phyloP scores from a whole-genome alignment of 1,284 basidiomycete species.

The Ustilago hordei region DNA sequence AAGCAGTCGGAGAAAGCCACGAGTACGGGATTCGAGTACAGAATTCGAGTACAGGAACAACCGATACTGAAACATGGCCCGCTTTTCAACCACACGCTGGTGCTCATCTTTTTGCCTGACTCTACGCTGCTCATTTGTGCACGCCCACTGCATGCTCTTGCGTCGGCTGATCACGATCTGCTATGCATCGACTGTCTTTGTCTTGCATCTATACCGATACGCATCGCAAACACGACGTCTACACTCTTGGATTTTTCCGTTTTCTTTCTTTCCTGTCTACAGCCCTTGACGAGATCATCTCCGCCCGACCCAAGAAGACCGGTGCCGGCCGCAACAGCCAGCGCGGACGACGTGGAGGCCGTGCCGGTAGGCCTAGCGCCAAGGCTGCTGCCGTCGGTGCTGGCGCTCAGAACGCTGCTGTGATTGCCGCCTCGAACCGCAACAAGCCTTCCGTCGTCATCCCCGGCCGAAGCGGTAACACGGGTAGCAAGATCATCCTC shows the following conservation, averaged over 20 bases:
- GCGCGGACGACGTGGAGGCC: slow-evolving; percentile 42
- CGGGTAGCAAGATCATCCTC: slow-evolving; percentile 87
- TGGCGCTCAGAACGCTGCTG: slow-evolving; percentile 57
- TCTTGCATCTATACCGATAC: background rate
- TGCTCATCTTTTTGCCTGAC: slow-evolving; percentile 1
- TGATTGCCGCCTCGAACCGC: slow-evolving; percentile 64
- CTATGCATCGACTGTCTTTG: background rate
- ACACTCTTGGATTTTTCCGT: slow-evolving; percentile 1
- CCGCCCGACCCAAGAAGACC: slow-evolving; percentile 59
- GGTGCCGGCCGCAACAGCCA: slow-evolving; percentile 42
- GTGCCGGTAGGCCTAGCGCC: slow-evolving; percentile 54
- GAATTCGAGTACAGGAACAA: background rate
- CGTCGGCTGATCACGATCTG: background rate
- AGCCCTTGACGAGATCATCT: slow-evolving; percentile 68
- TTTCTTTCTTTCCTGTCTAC: slow-evolving; percentile 15
- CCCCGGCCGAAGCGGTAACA: slow-evolving; percentile 58
- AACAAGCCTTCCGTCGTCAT: slow-evolving; percentile 67
- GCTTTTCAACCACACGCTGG: background rate
- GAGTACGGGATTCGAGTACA: background rate
- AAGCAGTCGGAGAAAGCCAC: background rate
- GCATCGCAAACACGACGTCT: background rate
- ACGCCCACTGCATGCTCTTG: background rate
- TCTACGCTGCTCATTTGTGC: background rate
- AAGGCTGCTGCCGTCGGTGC: slow-evolving; percentile 64
- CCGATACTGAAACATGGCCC: slow-evolving; percentile 1